A percentile compares a stretch with the other conserved stretches of the same genome.
phyloP scores from a whole-genome alignment of 2,329 filamentous ascomycete genomes.

The Thelonectria discophora region DNA sequence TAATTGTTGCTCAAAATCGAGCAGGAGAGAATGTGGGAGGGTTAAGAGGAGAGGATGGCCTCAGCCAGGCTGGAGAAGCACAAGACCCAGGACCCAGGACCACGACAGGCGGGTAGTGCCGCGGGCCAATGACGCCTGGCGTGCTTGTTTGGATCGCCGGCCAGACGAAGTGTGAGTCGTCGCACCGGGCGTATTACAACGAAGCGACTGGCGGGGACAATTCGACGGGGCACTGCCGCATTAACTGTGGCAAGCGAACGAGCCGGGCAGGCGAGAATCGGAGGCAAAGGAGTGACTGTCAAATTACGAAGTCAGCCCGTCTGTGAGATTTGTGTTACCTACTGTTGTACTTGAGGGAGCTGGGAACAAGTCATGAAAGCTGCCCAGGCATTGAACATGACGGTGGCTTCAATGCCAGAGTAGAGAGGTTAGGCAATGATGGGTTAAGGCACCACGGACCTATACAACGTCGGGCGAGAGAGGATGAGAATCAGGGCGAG shows the following conservation, averaged over 20 bases:
- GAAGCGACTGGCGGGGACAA: constrained; percentile 32
- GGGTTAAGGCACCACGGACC: constrained; percentile 19
- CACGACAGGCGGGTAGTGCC: constrained; percentile 35
- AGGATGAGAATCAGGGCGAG: constrained; percentile 4
- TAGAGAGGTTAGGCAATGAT: constrained; percentile 27
- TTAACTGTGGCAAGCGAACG: constrained; percentile 31
- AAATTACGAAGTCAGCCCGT: constrained; percentile 22
- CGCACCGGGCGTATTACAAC: constrained; percentile 35
- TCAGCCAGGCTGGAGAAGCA: constrained; percentile 18
- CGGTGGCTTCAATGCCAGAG: constrained; percentile 10
- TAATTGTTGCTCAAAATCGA: background rate
- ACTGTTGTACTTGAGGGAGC: constrained; percentile 9
- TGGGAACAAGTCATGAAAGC: constrained; percentile 15
- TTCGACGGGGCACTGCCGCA: constrained; percentile 33
- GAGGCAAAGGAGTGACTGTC: constrained; percentile 13
- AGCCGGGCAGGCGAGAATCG: constrained; percentile 14
- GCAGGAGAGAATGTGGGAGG: background rate
- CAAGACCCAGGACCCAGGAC: constrained; percentile 15
- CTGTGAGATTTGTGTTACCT: constrained; percentile 8
- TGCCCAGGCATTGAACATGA: constrained; percentile 13
- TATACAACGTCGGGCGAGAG: constrained; percentile 14
- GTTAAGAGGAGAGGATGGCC: constrained; percentile 17
- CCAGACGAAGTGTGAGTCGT: constrained; percentile 40
- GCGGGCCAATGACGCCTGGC: constrained; percentile 39
- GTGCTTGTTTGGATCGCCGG: constrained; percentile 40